Base-by-base conservation (phyloP, 2,329 filamentous ascomycete genomes). In the Geosmithia morbida region DNA sequence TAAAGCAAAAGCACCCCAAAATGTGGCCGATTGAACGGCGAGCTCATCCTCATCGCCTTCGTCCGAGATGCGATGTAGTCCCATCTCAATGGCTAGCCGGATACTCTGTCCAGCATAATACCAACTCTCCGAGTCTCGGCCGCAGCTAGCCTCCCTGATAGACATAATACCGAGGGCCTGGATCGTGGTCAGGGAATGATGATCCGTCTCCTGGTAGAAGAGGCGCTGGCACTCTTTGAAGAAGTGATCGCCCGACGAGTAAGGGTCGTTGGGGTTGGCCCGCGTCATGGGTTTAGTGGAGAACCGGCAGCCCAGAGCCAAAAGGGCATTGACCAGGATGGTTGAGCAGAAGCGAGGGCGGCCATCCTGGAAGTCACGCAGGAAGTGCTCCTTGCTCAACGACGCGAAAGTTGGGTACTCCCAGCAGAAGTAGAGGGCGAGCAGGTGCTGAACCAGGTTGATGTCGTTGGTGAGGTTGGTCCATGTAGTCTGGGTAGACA, bases 111-210 rank as follows among this genome's bases (percentile, higher is more conserved):
- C 83, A 2, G 80, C 77, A 52, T 84, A 83, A 49, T 77, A 83
- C 70, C 83, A 86, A 46, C 82, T 84, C 52, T 82, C 78, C 29
- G 80, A 85, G 55, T 87, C 81, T 33, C 83, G 71, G 1, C 83
- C 83, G 52, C 78, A 81, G 56, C 82, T 86, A 2, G 80, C 81
- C 63, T 88, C 83, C 41, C 83, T 69, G 52, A 87, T 79, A 6
- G 81, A 81, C 81, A 89, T 85, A 54, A 88, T 75, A 6, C 82
- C 82, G 17, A 88, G 65, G 1, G 84, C 83, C 63, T 88, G 84
- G 43, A 85, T 80, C 4, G 81, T 86, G 2, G 83, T 85, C 29
- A 87, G 63, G 7, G 61, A 74, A 51, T 84, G 75, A 46, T 77
- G 75, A 50, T 84, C 66, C 2, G 65, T 59, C 51, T 79, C 73